A percentile compares a stretch with the other conserved stretches of the same genome.
Conservation (phyloP, 2,329 filamentous ascomycete species). For the Trichoderma sp. region DNA sequence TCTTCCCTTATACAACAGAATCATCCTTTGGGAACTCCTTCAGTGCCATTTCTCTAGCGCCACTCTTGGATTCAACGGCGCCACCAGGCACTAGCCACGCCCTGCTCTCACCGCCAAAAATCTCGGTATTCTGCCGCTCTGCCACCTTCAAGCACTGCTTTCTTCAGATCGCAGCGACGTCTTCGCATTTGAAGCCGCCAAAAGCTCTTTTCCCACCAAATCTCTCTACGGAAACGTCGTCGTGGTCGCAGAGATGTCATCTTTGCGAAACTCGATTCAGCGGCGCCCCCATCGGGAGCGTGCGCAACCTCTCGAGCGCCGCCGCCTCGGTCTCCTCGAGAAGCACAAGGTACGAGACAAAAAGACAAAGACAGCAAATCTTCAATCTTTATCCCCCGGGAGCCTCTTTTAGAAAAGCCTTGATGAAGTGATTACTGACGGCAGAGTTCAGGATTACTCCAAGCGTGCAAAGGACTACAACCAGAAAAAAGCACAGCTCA, state of each 20-base stretch:
- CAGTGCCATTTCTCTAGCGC: not conserved
- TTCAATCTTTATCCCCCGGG: not conserved
- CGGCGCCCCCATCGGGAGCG: slow-evolving; percentile 87
- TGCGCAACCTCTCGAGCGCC: slow-evolving; percentile 78
- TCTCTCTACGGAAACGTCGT: not conserved
- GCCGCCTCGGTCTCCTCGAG: slow-evolving; percentile 87
- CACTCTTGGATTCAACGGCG: not conserved
- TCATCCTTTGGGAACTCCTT: not conserved
- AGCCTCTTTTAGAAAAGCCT: not conserved
- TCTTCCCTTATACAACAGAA: not conserved
- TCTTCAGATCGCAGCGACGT: not conserved
- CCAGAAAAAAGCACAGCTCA: slow-evolving; percentile 61
- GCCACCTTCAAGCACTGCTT: slow-evolving; percentile 10
- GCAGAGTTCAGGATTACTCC: slow-evolving; percentile 54
- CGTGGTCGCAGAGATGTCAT: slow-evolving; percentile 46
- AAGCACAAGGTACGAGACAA: slow-evolving; percentile 73
- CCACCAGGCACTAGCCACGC: slow-evolving; percentile 1
- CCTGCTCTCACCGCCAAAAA: slow-evolving; percentile 39
- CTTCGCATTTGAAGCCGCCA: not conserved
- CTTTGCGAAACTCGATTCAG: slow-evolving; percentile 65
- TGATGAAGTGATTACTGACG: not conserved
- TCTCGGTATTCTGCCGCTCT: slow-evolving; percentile 37
- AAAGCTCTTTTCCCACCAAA: not conserved
- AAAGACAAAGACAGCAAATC: not conserved
- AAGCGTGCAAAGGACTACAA: slow-evolving; percentile 65